Evolutionary conservation across 768 basidiomycete genomes (phyloP).

Genomic region (Termitomyces sp.): DNA sequence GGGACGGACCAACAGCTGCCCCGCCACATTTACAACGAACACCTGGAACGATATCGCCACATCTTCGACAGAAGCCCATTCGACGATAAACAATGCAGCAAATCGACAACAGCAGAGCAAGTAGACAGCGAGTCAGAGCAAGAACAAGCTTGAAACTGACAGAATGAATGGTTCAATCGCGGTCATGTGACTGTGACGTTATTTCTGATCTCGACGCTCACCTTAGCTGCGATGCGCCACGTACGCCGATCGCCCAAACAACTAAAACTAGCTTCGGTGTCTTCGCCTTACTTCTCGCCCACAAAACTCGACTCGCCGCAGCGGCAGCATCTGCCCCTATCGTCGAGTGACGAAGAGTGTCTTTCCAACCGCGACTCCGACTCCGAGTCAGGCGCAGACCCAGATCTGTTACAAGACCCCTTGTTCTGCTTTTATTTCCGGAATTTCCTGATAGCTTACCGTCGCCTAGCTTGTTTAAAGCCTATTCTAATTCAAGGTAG

Average conservation of each 20-base stretch:
- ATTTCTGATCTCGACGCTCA: too few relatives aligned
- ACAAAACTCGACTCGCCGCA: not conserved
- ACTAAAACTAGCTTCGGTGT: not conserved
- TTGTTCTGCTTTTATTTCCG: slow-evolving; percentile 24
- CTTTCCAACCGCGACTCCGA: not conserved
- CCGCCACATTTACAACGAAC: slow-evolving; percentile 81
- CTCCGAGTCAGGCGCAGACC: not conserved
- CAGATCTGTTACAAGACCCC: slow-evolving; percentile 16
- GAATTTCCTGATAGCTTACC: slow-evolving; percentile 18
- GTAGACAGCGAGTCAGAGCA: too few relatives aligned
- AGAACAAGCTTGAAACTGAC: too few relatives aligned
- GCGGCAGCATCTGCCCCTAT: not conserved
- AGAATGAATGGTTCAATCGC: slow-evolving; percentile 1
- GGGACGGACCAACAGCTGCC: slow-evolving; percentile 64
- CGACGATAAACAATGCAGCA: not conserved
- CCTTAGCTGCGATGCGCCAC: too few relatives aligned
- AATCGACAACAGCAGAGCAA: slow-evolving; percentile 9
- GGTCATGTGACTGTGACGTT: slow-evolving; percentile 16
- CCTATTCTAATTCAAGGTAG: slow-evolving; percentile 39
- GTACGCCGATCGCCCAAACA: not conserved
- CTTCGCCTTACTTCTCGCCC: slow-evolving; percentile 10
- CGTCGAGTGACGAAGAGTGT: not conserved
- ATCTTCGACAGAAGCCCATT: slow-evolving; percentile 86
- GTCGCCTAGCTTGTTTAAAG: slow-evolving; percentile 24
- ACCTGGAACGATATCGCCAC: slow-evolving; percentile 76